Evolutionary conservation across 306 rosid species (phyloP).

Genomic region (Macrotyloma uniflorum): DNA sequence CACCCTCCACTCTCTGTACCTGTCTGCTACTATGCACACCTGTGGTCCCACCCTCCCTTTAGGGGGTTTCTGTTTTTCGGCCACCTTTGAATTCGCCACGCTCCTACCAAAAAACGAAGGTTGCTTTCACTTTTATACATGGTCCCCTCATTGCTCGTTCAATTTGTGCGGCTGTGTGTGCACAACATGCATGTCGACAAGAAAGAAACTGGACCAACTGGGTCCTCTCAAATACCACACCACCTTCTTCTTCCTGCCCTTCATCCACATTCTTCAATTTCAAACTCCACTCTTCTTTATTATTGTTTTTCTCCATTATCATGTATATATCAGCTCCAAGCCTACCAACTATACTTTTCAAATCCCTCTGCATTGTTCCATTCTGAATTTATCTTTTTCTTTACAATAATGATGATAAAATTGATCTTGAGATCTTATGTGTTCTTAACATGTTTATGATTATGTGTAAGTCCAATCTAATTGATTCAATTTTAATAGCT

Average conservation of each 20-base stretch:
- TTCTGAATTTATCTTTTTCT: no score
- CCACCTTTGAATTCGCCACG: not conserved
- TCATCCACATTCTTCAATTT: no score
- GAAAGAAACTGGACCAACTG: not conserved
- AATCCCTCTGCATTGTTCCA: no score
- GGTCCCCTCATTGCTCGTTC: slow-evolving; percentile 1
- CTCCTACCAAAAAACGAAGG: not conserved
- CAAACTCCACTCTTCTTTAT: not conserved
- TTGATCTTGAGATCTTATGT: no score
- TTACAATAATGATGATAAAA: no score
- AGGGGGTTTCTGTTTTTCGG: not conserved
- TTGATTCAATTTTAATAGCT: no score
- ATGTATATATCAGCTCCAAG: no score
- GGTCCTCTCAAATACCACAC: not conserved
- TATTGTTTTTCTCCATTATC: not conserved
- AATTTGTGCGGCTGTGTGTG: not conserved
- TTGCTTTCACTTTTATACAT: not conserved
- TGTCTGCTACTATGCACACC: not conserved
- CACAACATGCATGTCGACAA: not conserved
- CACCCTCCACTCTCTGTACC: not conserved
- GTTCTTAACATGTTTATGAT: no score
- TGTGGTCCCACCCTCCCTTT: slow-evolving; percentile 8
- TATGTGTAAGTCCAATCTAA: no score
- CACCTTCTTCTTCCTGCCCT: not conserved
- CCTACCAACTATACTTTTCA: no score